A percentile compares a stretch with the other conserved stretches of the same genome.
These are phyloP conservation scores for Eucalyptus tenuipes DNA, from an alignment of 345 rosid genomes.

Conservation along the genomic window DNA sequence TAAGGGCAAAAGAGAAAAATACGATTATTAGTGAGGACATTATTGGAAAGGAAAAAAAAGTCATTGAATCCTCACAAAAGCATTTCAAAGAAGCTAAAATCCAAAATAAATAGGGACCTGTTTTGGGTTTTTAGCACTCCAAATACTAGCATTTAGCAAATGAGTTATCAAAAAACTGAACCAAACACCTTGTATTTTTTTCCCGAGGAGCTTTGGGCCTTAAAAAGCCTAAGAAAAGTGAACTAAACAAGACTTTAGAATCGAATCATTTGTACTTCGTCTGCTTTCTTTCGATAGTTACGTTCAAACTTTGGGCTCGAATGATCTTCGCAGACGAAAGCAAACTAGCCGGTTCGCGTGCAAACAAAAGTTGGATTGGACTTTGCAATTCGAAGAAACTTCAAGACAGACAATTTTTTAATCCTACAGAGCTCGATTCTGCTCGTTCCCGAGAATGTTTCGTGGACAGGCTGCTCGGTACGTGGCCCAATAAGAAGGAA, in stretches of 20 bases:
- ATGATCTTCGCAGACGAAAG: background rate
- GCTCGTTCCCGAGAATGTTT: background rate
- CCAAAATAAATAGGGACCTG: rapidly evolving
- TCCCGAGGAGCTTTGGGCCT: too few relatives aligned
- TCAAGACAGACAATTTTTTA: background rate
- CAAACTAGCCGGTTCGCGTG: background rate
- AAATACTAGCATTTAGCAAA: too few relatives aligned
- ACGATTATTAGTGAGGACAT: too few relatives aligned
- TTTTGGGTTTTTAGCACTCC: rapidly evolving
- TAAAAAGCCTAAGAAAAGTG: too few relatives aligned
- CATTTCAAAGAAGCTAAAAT: too few relatives aligned
- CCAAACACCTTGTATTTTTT: too few relatives aligned
- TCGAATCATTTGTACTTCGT: background rate
- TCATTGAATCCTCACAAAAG: too few relatives aligned
- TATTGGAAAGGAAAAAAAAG: too few relatives aligned
- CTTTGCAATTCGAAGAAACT: background rate
- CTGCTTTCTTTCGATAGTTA: background rate
- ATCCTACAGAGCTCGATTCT: background rate
- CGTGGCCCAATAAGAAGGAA: background rate
- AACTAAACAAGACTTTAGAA: background rate
- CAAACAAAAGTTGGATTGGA: background rate
- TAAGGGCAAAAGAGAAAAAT: too few relatives aligned
- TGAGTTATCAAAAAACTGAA: too few relatives aligned
- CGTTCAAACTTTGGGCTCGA: background rate
- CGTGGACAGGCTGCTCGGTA: background rate